Base-by-base conservation (phyloP, 768 basidiomycete species). In the Cystofilobasidium bisporidii region DNA sequence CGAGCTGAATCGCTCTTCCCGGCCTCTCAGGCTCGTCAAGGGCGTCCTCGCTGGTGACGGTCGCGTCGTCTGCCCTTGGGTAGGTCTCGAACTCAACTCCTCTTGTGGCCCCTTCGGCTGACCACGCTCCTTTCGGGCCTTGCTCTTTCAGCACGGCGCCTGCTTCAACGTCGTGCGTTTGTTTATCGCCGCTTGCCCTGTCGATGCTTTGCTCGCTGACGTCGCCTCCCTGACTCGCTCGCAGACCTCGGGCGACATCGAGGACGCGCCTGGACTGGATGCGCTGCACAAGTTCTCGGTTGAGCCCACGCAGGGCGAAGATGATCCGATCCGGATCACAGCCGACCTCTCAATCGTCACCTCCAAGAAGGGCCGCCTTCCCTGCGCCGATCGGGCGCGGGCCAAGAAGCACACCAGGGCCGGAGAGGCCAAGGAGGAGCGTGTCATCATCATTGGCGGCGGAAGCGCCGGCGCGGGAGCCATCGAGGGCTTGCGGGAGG, bases 181-280 rank as follows among this genome's bases (percentile, higher is more conserved):
- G n/a, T n/a, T n/a, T n/a, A n/a, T n/a, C n/a, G n/a, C n/a, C n/a
- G n/a, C n/a, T n/a, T n/a, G n/a, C n/a, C n/a, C n/a, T n/a, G n/a
- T n/a, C n/a, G n/a, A n/a, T n/a, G n/a, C n/a, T n/a, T n/a, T n/a
- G n/a, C n/a, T n/a, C n/a, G n/a, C n/a, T n/a, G n/a, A n/a, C n/a
- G n/a, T n/a, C n/a, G n/a, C n/a, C n/a, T n/a, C n/a, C n/a, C n/a
- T n/a, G n/a, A n/a, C n/a, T n/a, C n/a, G n/a, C n/a, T n/a, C n/a
- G n/a, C n/a, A n/a, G n/a, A n/a, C n/a, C n/a, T 1, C 45, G 8
- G 33, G 45, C 45, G 62, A 75, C 48, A 75, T 65, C 57, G 91
- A 96, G 81, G 91, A 93, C 76, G 87, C 90, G 2, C 91, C 91
- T 20, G 91, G 89, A 14, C 86, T 89, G 15, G 79, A 83, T 72